These are phyloP conservation scores for Colletotrichum endophyticum DNA, from an alignment of 2,329 filamentous ascomycete species.

Conservation along the genomic window DNA sequence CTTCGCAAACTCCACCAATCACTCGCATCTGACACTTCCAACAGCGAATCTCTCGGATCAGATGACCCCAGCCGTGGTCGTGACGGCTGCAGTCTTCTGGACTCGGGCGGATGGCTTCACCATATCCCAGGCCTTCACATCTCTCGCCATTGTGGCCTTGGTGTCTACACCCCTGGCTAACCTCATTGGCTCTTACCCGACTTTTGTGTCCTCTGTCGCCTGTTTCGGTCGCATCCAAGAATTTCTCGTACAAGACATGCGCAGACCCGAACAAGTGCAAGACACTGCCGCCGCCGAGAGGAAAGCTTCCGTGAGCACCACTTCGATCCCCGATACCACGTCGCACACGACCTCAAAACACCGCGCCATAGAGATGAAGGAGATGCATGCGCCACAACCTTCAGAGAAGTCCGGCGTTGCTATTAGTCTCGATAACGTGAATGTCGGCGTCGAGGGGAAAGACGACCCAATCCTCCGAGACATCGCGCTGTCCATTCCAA, in stretches of 20 bases:
- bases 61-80: not conserved
- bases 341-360: not conserved
- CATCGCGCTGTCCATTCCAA: not conserved
- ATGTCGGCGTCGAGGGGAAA: not conserved
- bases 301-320: not conserved
- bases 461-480: not conserved
- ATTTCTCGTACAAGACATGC: conserved; percentile 16
- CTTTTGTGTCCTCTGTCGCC: not conserved
- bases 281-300: not conserved
- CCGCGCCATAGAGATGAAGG: not conserved
- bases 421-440: not conserved
- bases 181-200: conserved; percentile 15
- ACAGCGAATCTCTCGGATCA: conserved; percentile 2
- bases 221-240: conserved; percentile 24
- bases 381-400: not conserved
- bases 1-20: not conserved
- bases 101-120: conserved; percentile 10
- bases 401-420: not conserved
- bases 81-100: conserved; percentile 15
- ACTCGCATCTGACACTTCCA: conserved; percentile 9
- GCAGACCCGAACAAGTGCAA: not conserved
- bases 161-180: conserved; percentile 23
- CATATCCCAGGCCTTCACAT: conserved; percentile 24
- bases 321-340: not conserved
- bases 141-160: conserved; percentile 23